Base-by-base conservation (phyloP, 2,329 filamentous ascomycete genomes). In the Alternaria viburni region DNA sequence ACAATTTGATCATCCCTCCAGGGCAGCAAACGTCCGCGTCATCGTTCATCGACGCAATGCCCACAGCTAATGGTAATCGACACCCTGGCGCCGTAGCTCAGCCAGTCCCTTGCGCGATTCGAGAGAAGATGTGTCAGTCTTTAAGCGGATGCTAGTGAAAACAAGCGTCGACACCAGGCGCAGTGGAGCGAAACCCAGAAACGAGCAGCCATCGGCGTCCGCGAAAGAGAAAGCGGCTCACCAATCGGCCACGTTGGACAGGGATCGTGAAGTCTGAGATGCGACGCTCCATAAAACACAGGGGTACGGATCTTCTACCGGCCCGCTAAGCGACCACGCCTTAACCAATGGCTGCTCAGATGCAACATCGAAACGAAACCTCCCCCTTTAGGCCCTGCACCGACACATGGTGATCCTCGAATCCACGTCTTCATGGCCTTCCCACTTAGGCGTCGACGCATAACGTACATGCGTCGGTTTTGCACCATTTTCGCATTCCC, bases 241-340 rank as follows among this genome's bases (percentile, higher is more conserved):
- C 77, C 77, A 79, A 78, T 78, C 57, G 70, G 66, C 44, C 64
- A 45, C 15, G 36, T 21, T 23, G 15, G 13, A 57, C 75, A 69
- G 65, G 70, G 73, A 57, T 70, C 43, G 13, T 28, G 2, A 17
- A 23, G 44, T 36, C 43, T 30, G 65, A 75, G 51, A 60, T 78
- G 74, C 74, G 75, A 78, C 76, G 63, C 50, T 41, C 41, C 64
- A 54, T 71, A 70, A 77, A 72, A 75, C 75, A 17, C 61, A 74
- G 69, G 70, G 72, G 71, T 59, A 54, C 63, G 63, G 66, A 67
- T 56, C 64, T 65, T 70, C 49, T 46, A 13, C 55, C 70, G 71
- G 64, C 46, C 67, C 56, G 68, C 61, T 72, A 71, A 77, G 73
- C 75, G 74, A 77, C 63, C 59, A 36, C 30, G 52, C 63, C 57